These are phyloP conservation scores for Dryas alaskensis DNA, from an alignment of 306 rosid species.

Conservation along the genomic window DNA sequence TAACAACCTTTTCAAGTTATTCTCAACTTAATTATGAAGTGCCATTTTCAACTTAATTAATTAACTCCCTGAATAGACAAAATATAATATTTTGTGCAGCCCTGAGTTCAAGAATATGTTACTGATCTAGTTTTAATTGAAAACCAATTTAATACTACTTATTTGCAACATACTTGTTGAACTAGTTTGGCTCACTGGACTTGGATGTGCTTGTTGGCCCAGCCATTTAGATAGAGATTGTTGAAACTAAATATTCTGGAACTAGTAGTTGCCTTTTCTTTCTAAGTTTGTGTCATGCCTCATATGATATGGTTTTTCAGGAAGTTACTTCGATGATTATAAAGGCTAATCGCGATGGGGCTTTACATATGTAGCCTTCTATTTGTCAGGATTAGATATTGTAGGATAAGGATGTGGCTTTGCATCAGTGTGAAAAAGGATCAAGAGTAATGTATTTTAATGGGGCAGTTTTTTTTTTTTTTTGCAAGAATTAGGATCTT, in stretches of 20 bases:
- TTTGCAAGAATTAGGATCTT: too few species aligned
- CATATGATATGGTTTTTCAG: background rate
- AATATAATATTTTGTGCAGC: background rate
- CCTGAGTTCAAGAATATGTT: background rate
- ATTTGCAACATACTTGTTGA: background rate
- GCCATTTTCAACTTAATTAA: background rate
- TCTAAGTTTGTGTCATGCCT: background rate
- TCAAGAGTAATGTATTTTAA: too few species aligned
- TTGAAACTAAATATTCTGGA: background rate
- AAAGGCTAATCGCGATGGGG: background rate
- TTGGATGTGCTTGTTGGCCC: background rate
- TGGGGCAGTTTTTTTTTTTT: too few species aligned
- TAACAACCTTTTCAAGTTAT: background rate
- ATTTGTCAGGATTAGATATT: background rate
- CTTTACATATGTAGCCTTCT: background rate
- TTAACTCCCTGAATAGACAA: background rate
- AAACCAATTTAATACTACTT: background rate
- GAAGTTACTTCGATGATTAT: background rate
- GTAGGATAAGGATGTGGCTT: background rate
- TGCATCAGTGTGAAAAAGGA: too few species aligned
- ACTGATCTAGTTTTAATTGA: background rate
- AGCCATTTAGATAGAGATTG: background rate
- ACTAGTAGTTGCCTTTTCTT: background rate
- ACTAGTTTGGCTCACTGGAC: background rate
- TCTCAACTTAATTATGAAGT: background rate